Evolutionary conservation across 164 flowering plant genomes (phyloP), one percentile per base, ranked within the genome.

Genomic region (Liriodendron chinense): DNA sequence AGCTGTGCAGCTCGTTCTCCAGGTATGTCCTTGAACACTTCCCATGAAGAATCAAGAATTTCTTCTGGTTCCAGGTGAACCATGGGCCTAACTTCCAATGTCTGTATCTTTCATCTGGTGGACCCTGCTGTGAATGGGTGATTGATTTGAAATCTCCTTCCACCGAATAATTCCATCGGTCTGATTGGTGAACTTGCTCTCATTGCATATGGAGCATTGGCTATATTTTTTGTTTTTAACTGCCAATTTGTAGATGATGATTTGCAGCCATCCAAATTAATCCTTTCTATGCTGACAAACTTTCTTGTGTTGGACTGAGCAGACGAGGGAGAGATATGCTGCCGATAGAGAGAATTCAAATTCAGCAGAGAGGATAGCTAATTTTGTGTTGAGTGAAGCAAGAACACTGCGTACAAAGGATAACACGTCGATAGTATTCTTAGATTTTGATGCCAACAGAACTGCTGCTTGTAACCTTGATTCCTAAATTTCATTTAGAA

Each of bases 331-430:
- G 78, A 87, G 75, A 75, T 76, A 72, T 74, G 72, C 72, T 14
- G 22, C 59, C 57, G 91, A 87, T 59, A 72, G 49, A 34, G 91
- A 86, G 65, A 82, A 80, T 67, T 12, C 59, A 12, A 34, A 34
- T 34, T 76, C 80, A 1, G 92, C 95, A 1, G 96, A 90, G 83
- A 90, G 81, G 84, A 84, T 92, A 50, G 97, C 97, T 21, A 88
- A 87, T 76, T 72, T 76, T 75, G 82, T 96, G 84, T 81, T 96
- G 86, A 80, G 76, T 26, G 98, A 94, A 85, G 98, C 98, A 76
- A 90, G 88, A 85, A 86, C 88, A 66, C 82, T 85, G 83, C 89
- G 97, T 43, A 96, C 99, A 76, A 94, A 89, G 86, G 99, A 96
- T 80, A 96, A 96, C 79, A 96, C 99, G 22, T 89, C 99, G 21